Evolutionary conservation across 306 rosid species (phyloP).

Genomic region (Boehmeria nivea): DNA sequence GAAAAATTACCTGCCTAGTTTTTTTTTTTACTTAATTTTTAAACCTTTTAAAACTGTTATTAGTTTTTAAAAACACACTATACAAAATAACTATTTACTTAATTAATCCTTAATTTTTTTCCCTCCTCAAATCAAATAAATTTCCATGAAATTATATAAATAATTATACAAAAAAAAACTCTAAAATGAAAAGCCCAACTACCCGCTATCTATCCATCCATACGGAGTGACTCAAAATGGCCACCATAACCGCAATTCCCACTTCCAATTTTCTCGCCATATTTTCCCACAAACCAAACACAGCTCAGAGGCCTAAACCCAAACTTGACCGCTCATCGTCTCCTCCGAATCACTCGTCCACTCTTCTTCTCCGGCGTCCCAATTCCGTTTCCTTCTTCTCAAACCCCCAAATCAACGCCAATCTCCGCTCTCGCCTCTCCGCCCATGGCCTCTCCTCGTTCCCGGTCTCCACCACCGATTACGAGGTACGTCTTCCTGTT

Average conservation of each 20-base stretch:
- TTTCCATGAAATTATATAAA: no score
- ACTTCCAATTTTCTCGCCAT: slow-evolving; percentile 11
- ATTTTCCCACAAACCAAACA: slow-evolving; percentile 25
- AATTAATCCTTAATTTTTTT: no score
- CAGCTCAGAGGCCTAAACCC: slow-evolving; percentile 2
- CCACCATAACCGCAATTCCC: not conserved
- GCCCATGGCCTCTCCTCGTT: slow-evolving; percentile 48
- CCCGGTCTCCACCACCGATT: slow-evolving; percentile 46
- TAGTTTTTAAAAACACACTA: no score
- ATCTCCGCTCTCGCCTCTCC: slow-evolving; percentile 20
- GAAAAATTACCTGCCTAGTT: no score
- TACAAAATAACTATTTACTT: no score
- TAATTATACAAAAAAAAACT: no score
- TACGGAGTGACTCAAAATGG: slow-evolving; percentile 12
- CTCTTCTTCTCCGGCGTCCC: slow-evolving; percentile 17
- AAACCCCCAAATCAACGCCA: slow-evolving; percentile 7
- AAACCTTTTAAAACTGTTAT: no score
- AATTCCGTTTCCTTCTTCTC: slow-evolving; percentile 2
- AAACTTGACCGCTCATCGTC: slow-evolving; percentile 30
- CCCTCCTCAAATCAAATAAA: no score
- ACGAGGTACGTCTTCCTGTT: slow-evolving; percentile 50
- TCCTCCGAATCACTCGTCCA: slow-evolving; percentile 7
- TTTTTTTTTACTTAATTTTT: no score
- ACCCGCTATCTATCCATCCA: no score
- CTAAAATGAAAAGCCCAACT: no score